Evolutionary conservation across 768 basidiomycete species (phyloP), one percentile per base, ranked within the genome.

Genomic region (Lactifluus pinguis): DNA sequence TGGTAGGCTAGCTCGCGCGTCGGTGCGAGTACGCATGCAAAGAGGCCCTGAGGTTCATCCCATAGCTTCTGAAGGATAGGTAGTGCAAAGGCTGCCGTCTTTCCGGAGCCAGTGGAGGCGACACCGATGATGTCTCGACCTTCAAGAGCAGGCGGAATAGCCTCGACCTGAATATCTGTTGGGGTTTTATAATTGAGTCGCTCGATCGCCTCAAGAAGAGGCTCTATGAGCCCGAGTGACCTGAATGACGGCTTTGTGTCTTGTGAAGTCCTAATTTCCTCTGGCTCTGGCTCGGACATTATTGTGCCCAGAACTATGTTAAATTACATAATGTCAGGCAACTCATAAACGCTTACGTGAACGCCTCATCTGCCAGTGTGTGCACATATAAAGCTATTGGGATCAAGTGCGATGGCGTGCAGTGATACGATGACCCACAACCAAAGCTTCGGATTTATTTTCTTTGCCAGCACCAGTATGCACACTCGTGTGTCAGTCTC

Each of bases 1-100:
- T 99, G 97, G 74, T 89, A 95, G 36, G 97, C 97, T 67, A 99
- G 78, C 75, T 99, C 97, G 68, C 95, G 86, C n/a, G 97, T 99
- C 13, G 97, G 97, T 15, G 95, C 94, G 42, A 99, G 79, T 15
- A 98, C 85, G 69, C 92, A 89, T 14, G 93, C 93, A 71, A 94
- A 99, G 44, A 95, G 80, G 21, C 92, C 90, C 69, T 87, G 87
- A 49, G 97, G 97, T 34, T 95, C 89, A 52, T 94, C 89, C 94
- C 94, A 98, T 72, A 98, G 75, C 66, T 92, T 92, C 73, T 99
- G 97, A 39, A 99, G 76, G 60, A 99, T 95, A 2, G 97, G 97
- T 6, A 98, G 76, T 29, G 92, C 93, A 73, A 98, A 98, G 21
- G 97, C 95, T 15, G 94, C 95, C 0, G 97, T 98, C 77, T 99